Evolutionary conservation across 2,329 filamentous ascomycete genomes (phyloP).

Genomic region (Aspergillus transmontanensis): DNA sequence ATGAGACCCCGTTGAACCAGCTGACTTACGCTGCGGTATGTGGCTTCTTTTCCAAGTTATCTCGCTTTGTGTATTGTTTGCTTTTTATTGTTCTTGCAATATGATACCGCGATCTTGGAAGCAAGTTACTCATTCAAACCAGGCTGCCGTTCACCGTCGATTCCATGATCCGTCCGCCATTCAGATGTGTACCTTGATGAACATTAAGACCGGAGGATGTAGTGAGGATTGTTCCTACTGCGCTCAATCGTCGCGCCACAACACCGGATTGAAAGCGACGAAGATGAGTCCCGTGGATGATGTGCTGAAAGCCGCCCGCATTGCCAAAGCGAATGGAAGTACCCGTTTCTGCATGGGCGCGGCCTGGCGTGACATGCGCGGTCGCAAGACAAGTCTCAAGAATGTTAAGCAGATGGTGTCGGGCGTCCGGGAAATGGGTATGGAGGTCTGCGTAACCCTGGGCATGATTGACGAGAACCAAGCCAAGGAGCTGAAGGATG

Average conservation of each 20-base stretch:
- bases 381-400: slow-evolving; percentile 77
- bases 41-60: slow-evolving; percentile 9
- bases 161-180: slow-evolving; percentile 84
- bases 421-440: slow-evolving; percentile 76
- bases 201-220: slow-evolving; percentile 93
- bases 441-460: slow-evolving; percentile 92
- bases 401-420: slow-evolving; percentile 86
- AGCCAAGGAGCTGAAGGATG: slow-evolving; percentile 78
- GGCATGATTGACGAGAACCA: slow-evolving; percentile 86
- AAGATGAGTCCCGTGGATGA: slow-evolving; percentile 78
- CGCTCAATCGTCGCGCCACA: slow-evolving; percentile 81
- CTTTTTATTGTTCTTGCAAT: no score
- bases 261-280: slow-evolving; percentile 75
- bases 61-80: not conserved
- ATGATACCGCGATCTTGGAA: not conserved
- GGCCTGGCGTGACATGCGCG: slow-evolving; percentile 91
- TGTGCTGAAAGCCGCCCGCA: slow-evolving; percentile 75
- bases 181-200: slow-evolving; percentile 93
- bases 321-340: slow-evolving; percentile 79
- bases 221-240: slow-evolving; percentile 93
- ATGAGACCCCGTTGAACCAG: slow-evolving; percentile 79
- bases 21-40: slow-evolving; percentile 73
- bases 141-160: slow-evolving; percentile 77
- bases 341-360: slow-evolving; percentile 95
- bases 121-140: not conserved